Percentiles rank a stretch among this genome's conserved stretches.
Evolutionary conservation across 2,329 filamentous ascomycete genomes (phyloP).

Genomic region (Bipolaris victoriae): DNA sequence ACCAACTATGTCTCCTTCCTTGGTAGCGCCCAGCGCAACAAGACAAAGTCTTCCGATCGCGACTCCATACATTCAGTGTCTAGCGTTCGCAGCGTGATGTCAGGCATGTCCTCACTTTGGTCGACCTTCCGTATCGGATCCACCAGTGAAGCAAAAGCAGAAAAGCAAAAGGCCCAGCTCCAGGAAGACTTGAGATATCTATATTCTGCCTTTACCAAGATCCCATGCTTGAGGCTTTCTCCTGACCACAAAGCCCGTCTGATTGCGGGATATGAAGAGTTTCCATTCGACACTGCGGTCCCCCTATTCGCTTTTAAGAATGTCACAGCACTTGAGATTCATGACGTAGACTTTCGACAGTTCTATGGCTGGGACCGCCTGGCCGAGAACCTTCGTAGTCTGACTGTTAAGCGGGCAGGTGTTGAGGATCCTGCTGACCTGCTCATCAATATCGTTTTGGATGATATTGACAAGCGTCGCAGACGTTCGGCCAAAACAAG

Average conservation of each 20-base stretch:
- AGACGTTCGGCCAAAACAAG: conserved; percentile 87
- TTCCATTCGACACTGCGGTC: conserved; percentile 96
- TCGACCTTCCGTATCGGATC: conserved; percentile 83
- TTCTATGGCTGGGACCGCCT: conserved; percentile 97
- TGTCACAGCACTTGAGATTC: conserved; percentile 88
- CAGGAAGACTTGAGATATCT: conserved; percentile 92
- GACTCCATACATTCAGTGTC: conserved; percentile 95
- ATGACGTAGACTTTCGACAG: conserved; percentile 93
- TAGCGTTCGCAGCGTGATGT: conserved; percentile 96
- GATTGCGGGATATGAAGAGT: conserved; percentile 94
- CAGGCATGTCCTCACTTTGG: conserved; percentile 93
- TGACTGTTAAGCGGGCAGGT: conserved; percentile 85
- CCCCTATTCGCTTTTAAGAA: conserved; percentile 98
- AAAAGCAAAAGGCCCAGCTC: conserved; percentile 85
- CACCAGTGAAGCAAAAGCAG: conserved; percentile 79
- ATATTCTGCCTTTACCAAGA: conserved; percentile 98
- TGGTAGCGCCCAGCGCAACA: conserved; percentile 79
- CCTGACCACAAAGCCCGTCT: conserved; percentile 92
- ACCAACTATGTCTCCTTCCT: conserved; percentile 97
- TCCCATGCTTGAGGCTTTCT: conserved; percentile 85
- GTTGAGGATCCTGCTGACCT: conserved; percentile 91
- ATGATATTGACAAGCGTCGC: conserved; percentile 93
- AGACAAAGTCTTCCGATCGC: conserved; percentile 79
- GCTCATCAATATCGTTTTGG: conserved; percentile 88
- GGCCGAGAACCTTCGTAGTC: conserved; percentile 86